Evolutionary conservation across 2,329 filamentous ascomycete genomes (phyloP).

Genomic region (Fusarium nelsonii): DNA sequence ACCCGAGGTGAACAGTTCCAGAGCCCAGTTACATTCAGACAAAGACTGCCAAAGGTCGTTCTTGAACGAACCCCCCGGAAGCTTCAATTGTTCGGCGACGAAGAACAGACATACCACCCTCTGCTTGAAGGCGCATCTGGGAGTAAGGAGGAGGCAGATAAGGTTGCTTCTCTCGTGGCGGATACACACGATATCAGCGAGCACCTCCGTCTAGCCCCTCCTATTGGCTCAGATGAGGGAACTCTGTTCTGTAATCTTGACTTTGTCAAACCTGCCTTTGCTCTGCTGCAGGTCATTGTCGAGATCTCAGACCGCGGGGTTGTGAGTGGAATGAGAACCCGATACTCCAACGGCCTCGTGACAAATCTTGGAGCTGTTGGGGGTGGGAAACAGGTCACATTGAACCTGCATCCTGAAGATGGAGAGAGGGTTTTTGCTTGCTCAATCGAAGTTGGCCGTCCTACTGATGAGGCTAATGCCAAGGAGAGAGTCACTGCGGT

Average conservation of each 20-base stretch:
- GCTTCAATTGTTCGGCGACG: background rate
- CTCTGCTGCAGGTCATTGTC: background rate
- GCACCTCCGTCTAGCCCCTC: background rate
- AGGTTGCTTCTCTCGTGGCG: background rate
- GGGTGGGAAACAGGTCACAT: background rate
- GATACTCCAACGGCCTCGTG: background rate
- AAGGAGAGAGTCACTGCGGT: background rate
- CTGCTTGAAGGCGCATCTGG: background rate
- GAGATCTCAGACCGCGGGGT: background rate
- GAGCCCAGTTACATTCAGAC: background rate
- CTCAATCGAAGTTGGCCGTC: background rate
- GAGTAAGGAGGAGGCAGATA: background rate
- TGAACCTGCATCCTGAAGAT: background rate
- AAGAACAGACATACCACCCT: background rate
- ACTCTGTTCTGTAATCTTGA: constrained; percentile 1
- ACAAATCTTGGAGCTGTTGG: background rate
- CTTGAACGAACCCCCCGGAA: background rate
- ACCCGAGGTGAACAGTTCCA: background rate
- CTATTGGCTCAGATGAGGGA: background rate
- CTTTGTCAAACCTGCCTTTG: background rate
- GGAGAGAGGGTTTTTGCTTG: background rate
- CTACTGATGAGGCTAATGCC: background rate
- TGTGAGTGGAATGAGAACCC: background rate
- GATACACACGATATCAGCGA: background rate
- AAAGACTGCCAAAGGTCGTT: background rate